Base-by-base conservation (phyloP, 139 green algal species). In the Coccomyxa sp. region DNA sequence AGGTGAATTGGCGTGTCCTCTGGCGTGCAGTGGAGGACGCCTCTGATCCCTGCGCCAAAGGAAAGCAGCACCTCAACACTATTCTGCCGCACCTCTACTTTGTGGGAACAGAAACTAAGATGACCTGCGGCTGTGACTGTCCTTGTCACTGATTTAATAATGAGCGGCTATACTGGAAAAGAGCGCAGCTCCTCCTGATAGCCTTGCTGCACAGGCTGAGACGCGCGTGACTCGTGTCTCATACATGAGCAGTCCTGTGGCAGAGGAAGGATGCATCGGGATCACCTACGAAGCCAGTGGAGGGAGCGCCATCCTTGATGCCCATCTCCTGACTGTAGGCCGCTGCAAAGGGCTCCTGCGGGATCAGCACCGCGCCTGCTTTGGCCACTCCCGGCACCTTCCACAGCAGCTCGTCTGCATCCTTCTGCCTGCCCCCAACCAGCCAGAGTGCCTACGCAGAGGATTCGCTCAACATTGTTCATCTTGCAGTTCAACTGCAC, bases 231-330 rank as follows among this genome's bases (percentile, higher is more conserved):
- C 5, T 31, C 5, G 22, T 64, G 50, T 22, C 22, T 22, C 22
- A 64, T 64, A 22, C 5, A 31, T 64, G 50, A 22, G 50, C 18
- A 31, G 22, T 64, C 2, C 2, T 64, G 50, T 18, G 18, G 22
- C 5, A 22, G 50, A 31, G 50, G 5, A 58, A 64, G 50, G 50
- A 18, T 31, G 18, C 22, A 22, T 3, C 22, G 10, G 18, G 50
- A 10, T 18, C 50, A 64, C 50, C 64, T 1, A 76, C 71, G 35
- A 76, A 76, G 38, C 71, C 71, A 16, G 71, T 76, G 38, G 71
- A 76, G 27, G 71, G 71, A 10, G 18, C 41, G 70, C 70, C 6
- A 6, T 41, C 12, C 33, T 8, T 31, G 70, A 37, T 16, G 6
- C 35, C 8, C 71, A 76, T 33, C 1, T 35, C 8, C 38, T 8